Evolutionary conservation across 2,329 filamentous ascomycete species (phyloP).

Genomic region (Colletotrichum theobromicola): DNA sequence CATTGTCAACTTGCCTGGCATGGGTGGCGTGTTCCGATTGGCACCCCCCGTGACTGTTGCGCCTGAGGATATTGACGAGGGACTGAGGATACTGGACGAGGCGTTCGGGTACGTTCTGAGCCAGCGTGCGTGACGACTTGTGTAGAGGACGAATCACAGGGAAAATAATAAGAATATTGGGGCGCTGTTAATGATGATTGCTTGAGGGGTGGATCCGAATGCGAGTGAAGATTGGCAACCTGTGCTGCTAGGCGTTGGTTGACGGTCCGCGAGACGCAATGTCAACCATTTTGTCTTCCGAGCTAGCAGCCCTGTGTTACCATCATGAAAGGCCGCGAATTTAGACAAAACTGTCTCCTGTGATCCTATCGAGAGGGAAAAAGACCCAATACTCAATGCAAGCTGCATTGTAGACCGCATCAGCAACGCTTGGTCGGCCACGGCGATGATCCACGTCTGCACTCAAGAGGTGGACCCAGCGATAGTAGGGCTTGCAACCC

Average conservation of each 20-base stretch:
- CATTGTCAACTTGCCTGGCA: conserved; percentile 49
- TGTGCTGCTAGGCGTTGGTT: too few relatives aligned
- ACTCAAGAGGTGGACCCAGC: not conserved
- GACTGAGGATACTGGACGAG: conserved; percentile 54
- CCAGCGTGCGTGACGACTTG: not conserved
- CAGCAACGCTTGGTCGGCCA: not conserved
- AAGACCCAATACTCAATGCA: not conserved
- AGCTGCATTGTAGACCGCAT: fast-evolving
- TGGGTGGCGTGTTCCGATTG: conserved; percentile 55
- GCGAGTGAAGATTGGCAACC: not conserved
- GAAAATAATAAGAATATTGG: fast-evolving
- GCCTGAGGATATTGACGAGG: conserved; percentile 47
- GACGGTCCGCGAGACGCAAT: not conserved
- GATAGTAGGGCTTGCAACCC: not conserved
- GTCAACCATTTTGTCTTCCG: fast-evolving
- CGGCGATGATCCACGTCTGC: not conserved
- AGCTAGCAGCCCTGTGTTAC: not conserved
- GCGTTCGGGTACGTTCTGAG: conserved; percentile 38
- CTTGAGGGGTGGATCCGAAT: not conserved
- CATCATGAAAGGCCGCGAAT: not conserved
- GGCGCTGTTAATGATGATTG: not conserved
- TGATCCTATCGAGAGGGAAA: too few relatives aligned
- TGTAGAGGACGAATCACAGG: not conserved
- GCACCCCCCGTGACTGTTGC: conserved; percentile 56
- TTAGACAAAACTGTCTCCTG: too few relatives aligned